Base-by-base conservation (phyloP, 1,139 yeast species). In the Magnusiomyces tetraspermus region DNA sequence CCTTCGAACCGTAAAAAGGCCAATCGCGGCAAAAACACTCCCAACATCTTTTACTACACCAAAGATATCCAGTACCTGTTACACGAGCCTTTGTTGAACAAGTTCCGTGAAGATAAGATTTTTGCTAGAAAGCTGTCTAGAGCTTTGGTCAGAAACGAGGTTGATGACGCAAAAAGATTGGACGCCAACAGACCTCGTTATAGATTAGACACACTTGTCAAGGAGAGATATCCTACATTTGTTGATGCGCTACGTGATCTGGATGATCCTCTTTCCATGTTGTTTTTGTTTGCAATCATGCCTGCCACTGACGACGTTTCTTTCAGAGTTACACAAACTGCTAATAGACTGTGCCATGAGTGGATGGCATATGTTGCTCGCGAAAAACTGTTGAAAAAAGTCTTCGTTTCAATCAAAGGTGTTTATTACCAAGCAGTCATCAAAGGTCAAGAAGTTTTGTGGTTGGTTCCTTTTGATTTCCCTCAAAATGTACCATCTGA, bases 381-480 rank as follows among this genome's bases (percentile, higher is more conserved):
- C 63, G 95, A 90, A 67, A 78, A 88, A 63, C 73, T 83, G 30
- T 73, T 92, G 60, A 82, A 83, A 62, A 92, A 92, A 68, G 96
- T 90, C 10, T 92, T 92, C 71, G 97, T 92, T 38, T 86, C 96
- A 52, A 92, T 92, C 67, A 92, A 94, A 71, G 99, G 99, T 72
- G 95, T 90, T 24, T 92, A 92, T 71, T 94, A 92, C 67, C 90
- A 90, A 69, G 97, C 97, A 41, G 79, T 70, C 57, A 82, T 92
- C 48, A 82, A 79, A 67, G 98, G 98, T 57, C 96, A 90, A 69
- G 96, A 87, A 61, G 77, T 92, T 50, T 80, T 94, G 73, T 92
- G 98, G 98, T 78, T 92, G 58, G 95, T 88, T 49, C 99, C 99
- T 28, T 92, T 84, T 77, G 90, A 89, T 69, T 92, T 90, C 74